phyloP scores from a whole-genome alignment of 257 asterid species.

The Eucommia ulmoides region DNA sequence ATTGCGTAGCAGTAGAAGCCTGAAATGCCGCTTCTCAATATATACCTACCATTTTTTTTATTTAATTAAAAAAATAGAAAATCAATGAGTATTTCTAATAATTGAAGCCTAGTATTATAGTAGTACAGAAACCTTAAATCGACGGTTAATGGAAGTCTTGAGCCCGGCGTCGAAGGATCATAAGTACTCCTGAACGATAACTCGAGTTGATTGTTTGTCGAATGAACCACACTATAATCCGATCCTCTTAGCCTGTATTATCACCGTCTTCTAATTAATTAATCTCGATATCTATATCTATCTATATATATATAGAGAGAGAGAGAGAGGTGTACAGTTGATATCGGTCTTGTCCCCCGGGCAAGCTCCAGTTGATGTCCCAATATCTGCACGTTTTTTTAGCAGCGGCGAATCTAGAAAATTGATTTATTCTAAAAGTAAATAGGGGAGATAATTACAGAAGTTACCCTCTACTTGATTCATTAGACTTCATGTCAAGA shows the following conservation, averaged over 20 bases:
- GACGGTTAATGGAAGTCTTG: constrained; percentile 31
- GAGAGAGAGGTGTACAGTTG: constrained; percentile 25
- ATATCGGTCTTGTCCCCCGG: constrained; percentile 37
- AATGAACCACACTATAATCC: constrained; percentile 31
- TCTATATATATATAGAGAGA: too few species aligned
- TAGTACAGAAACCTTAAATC: constrained; percentile 44
- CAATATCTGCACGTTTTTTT: constrained; percentile 28
- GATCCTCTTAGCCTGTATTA: constrained; percentile 38
- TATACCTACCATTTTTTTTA: too few species aligned
- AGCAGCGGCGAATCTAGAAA: too few species aligned
- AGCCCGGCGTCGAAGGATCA: constrained; percentile 25
- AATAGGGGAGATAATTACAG: too few species aligned
- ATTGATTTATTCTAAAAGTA: too few species aligned
- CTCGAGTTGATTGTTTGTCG: constrained; percentile 31
- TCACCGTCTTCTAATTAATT: too few species aligned
- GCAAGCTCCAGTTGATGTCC: constrained; percentile 53
- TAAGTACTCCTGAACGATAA: constrained; percentile 34
- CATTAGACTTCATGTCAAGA: constrained; percentile 35
- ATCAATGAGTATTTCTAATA: background rate
- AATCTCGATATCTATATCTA: too few species aligned
- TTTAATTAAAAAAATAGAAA: too few species aligned
- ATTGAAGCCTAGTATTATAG: background rate
- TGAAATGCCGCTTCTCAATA: constrained; percentile 37
- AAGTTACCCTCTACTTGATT: constrained; percentile 41
- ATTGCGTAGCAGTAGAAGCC: constrained; percentile 48